Base-by-base conservation (phyloP, 2,329 filamentous ascomycete genomes). In the Cercospora sojina region DNA sequence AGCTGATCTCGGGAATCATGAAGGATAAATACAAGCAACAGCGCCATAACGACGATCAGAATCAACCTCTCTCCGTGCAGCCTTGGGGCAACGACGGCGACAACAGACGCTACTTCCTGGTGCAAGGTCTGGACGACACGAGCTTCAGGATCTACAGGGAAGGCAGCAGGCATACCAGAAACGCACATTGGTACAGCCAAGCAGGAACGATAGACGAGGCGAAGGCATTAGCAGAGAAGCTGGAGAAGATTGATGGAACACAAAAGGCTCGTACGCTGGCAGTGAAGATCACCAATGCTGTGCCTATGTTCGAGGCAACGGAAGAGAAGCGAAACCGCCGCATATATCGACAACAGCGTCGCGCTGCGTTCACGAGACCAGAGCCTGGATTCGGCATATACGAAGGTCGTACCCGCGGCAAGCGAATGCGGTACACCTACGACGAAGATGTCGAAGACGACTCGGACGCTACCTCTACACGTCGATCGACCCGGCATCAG, bases 271-370 rank as follows among this genome's bases (percentile, higher is more conserved):
- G 88, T 74, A 87, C 88, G 66, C 84, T 98, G 35, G 88, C 90
- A 67, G 87, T 90, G 72, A 91, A 89, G 77, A 96, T 99, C 74
- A 79, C 85, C 38, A 86, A 87, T 61, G 93, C 93, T 10, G 87
- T 98, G 35, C 92, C 93, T 35, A 88, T 93, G 35, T 97, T 99
- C 73, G 94, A 98, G 79, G 92, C 91, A 38, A 93, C 92, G 5
- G 93, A 98, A 80, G 93, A 96, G 91, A 98, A 97, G 86, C 91
- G 95, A 64, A 92, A 90, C 79, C 90, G 93, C 53, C 90, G 95
- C 65, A 95, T 99, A 74, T 98, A 99, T 75, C 90, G 95, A 16
- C 87, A 92, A 76, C 85, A 88, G 73, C 91, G 92, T 69, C 94
- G 94, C 76, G 91, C 94, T 68, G 90, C 91, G 66, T 98, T 98